These are phyloP conservation scores for Cicer cuneatum DNA, from an alignment of 306 rosid genomes.

Conservation along the genomic window DNA sequence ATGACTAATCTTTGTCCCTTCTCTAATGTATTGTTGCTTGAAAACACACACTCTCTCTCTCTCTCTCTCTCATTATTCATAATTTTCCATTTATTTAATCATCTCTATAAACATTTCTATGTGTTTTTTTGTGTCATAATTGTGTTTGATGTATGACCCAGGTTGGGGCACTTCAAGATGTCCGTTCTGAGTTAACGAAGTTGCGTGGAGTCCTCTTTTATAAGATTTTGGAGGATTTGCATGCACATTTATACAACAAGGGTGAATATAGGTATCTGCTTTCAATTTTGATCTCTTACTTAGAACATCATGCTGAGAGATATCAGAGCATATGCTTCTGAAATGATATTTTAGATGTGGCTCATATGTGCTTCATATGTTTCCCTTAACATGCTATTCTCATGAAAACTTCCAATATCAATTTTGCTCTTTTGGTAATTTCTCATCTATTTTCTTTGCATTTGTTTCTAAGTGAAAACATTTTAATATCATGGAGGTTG, in stretches of 20 bases:
- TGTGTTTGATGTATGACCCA: slow-evolving; percentile 48
- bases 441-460: slow-evolving; percentile 28
- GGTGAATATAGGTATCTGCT: slow-evolving; percentile 88
- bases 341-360: slow-evolving; percentile 35
- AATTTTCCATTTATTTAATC: slow-evolving; percentile 22
- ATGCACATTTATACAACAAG: slow-evolving; percentile 91
- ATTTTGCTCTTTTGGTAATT: slow-evolving; percentile 29
- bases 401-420: slow-evolving; percentile 35
- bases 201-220: slow-evolving; percentile 87
- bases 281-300: slow-evolving; percentile 29
- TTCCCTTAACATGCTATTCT: slow-evolving; percentile 42
- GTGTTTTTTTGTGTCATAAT: slow-evolving; percentile 33
- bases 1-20: slow-evolving; percentile 18
- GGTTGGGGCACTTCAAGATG: slow-evolving; percentile 99
- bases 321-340: slow-evolving; percentile 22
- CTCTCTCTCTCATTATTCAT: slow-evolving; percentile 4
- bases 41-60: not conserved
- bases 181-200: slow-evolving; percentile 92
- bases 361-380: slow-evolving; percentile 18
- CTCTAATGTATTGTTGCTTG: slow-evolving; percentile 20
- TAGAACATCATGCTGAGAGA: slow-evolving; percentile 9
- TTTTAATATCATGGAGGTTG: slow-evolving; percentile 29
- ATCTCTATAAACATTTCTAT: slow-evolving; percentile 20
- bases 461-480: slow-evolving; percentile 23
- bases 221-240: slow-evolving; percentile 93